Base-by-base conservation (phyloP, 345 rosid species). In the Citrus medica region DNA sequence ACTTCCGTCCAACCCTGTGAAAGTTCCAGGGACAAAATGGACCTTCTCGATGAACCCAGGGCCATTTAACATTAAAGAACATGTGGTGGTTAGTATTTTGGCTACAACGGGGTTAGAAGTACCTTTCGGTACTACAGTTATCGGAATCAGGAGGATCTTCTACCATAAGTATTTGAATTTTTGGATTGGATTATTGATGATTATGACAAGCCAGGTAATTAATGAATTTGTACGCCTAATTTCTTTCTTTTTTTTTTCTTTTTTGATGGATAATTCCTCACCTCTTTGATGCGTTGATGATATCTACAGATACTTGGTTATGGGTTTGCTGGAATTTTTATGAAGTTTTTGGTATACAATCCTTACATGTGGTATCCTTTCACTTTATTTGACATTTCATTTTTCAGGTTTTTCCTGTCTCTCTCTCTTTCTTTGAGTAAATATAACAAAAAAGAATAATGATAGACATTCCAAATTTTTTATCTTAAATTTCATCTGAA, bases 331-430 rank as follows among this genome's bases (percentile, higher is more conserved):
- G 83, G 85, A 1, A 46, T 79, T 1, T 84, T 84, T 42, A 56
- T 79, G 35, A 82, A 64, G 61, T 21, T 76, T 30, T 80, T 82
- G 0, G 83, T 82, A 1, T 78, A 82, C 10, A 76, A 82, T 3
- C 84, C 87, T 3, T 79, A 73, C 53, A 82, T 82, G 87, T 84
- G 87, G 83, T 84, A 82, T 83, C 87, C 87, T 58, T 12, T 75
- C 28, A 80, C 75, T 38, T 79, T 85, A 16, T 80, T 82, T 3
- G 79, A 80, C 24, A 80, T 80, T 40, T 83, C 86, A 16, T 79
- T 82, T 5, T 85, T 75, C 73, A 76, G 84, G 85, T 70, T 46
- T 42, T 12, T 0, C 1, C 3, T 4, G 6, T 17, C 38, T 17
- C 12, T 13, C 1, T 37, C 2, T 37, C n/a, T 24, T 21, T 5